Conservation (phyloP, 2,329 filamentous ascomycete genomes). For the Fusarium abutilonis region DNA sequence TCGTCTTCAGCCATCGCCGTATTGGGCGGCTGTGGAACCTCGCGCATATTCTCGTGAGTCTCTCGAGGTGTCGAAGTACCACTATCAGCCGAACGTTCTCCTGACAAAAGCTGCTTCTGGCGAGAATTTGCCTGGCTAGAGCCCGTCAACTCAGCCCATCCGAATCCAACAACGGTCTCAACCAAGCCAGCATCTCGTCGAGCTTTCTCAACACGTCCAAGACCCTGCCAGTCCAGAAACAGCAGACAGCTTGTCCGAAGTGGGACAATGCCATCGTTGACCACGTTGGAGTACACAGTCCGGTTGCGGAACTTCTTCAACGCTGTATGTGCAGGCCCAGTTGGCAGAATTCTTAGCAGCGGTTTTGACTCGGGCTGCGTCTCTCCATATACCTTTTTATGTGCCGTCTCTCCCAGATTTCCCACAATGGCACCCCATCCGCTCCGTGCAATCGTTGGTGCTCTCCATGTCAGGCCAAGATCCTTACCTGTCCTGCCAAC, state of each 20-base stretch:
- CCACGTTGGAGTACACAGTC: slow-evolving; percentile 95
- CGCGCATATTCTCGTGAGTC: slow-evolving; percentile 53
- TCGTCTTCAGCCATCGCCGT: slow-evolving; percentile 76
- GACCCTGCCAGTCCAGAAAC: slow-evolving; percentile 94
- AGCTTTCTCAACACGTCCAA: slow-evolving; percentile 94
- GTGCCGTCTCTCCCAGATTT: slow-evolving; percentile 69
- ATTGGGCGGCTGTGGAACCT: slow-evolving; percentile 76
- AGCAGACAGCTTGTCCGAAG: slow-evolving; percentile 94
- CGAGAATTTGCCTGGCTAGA: slow-evolving; percentile 64
- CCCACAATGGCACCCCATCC: slow-evolving; percentile 90
- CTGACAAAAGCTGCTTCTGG: slow-evolving; percentile 55
- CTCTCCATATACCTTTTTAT: slow-evolving; percentile 46
- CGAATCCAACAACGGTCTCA: slow-evolving; percentile 91
- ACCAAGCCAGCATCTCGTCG: slow-evolving; percentile 90
- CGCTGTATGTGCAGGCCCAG: slow-evolving; percentile 87
- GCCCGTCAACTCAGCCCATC: slow-evolving; percentile 90
- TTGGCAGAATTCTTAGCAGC: slow-evolving; percentile 86
- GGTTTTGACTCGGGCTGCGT: slow-evolving; percentile 83
- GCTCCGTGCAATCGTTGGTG: slow-evolving; percentile 83
- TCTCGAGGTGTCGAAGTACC: slow-evolving; percentile 50
- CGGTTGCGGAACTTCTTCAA: slow-evolving; percentile 88
- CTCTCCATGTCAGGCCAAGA: slow-evolving; percentile 91
- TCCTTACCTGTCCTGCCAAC: slow-evolving; percentile 97
- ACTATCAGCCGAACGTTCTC: slow-evolving; percentile 46
- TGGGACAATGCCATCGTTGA: slow-evolving; percentile 97